These are phyloP conservation scores for Cymodocea nodosa DNA, from an alignment of 116 monocot genomes.

Conservation along the genomic window DNA sequence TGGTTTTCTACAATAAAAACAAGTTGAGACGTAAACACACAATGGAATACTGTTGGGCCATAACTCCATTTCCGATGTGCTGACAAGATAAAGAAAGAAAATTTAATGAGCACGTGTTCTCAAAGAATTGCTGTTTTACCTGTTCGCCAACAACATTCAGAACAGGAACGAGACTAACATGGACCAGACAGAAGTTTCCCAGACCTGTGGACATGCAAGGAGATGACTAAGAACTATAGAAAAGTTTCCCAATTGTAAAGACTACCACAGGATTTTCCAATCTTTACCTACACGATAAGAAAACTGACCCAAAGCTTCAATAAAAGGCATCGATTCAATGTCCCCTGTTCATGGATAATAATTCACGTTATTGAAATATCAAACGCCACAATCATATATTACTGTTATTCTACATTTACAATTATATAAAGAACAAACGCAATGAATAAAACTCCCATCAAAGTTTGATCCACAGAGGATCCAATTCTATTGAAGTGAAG, in stretches of 20 bases:
- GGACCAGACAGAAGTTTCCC: conserved; percentile 95
- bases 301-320: conserved; percentile 84
- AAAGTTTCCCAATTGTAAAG: no score
- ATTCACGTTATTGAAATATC: background rate
- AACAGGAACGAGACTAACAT: conserved; percentile 94
- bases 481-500: no score
- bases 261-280: no score
- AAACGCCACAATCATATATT: no score
- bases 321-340: conserved; percentile 99
- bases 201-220: conserved; percentile 33
- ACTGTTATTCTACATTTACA: no score
- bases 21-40: background rate
- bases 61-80: no score
- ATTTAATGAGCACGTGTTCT: background rate
- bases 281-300: conserved; percentile 74
- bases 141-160: conserved; percentile 93
- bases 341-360: conserved; percentile 43
- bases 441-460: no score
- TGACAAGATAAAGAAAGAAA: background rate
- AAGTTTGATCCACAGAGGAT: no score
- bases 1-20: conserved; percentile 48
- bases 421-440: no score
- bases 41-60: background rate
- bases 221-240: background rate
- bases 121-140: conserved; percentile 23